Conservation (phyloP, 805 yeast species). For the Myxozyma nipponensis region DNA sequence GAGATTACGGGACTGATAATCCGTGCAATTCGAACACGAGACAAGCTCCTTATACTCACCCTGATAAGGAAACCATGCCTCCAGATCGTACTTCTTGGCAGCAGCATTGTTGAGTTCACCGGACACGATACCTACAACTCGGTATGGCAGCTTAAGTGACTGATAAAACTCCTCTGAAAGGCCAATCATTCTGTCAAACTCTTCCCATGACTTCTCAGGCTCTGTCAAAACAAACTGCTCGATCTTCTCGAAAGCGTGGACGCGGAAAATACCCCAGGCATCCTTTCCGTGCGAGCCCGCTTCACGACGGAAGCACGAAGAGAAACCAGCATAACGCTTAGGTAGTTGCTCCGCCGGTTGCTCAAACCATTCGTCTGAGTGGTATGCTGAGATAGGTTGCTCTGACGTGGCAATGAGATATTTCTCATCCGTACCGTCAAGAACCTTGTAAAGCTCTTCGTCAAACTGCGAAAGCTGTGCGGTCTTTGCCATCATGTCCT, state of each 20-base stretch:
- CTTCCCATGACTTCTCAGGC: conserved; percentile 97
- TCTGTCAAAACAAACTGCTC: conserved; percentile 95
- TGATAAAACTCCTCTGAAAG: conserved; percentile 89
- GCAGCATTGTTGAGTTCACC: conserved; percentile 99
- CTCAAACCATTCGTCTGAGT: conserved; percentile 97
- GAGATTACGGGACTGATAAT: conserved; percentile 96
- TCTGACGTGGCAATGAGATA: conserved; percentile 97
- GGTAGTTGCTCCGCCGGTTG: conserved; percentile 96
- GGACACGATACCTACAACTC: conserved; percentile 96
- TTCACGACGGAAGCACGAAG: conserved; percentile 98
- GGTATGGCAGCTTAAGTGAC: conserved; percentile 87
- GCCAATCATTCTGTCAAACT: conserved; percentile 93
- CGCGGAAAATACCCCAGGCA: conserved; percentile 99
- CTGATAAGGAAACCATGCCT: conserved; percentile 99
- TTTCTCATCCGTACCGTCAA: conserved; percentile 96
- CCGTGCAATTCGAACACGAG: conserved; percentile 98
- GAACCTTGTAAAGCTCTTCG: conserved; percentile 94
- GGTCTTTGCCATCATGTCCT: conserved; percentile 98
- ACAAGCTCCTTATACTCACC: conserved; percentile 97
- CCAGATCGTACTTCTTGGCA: conserved; percentile 96
- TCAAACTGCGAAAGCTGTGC: conserved; percentile 98
- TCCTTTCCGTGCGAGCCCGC: conserved; percentile 99
- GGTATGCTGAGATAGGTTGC: conserved; percentile 98
- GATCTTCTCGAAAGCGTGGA: conserved; percentile 96
- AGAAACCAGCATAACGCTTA: conserved; percentile 92